phyloP scores from a whole-genome alignment of 2,329 filamentous ascomycete species.

The Coleophoma eucalyptorum region DNA sequence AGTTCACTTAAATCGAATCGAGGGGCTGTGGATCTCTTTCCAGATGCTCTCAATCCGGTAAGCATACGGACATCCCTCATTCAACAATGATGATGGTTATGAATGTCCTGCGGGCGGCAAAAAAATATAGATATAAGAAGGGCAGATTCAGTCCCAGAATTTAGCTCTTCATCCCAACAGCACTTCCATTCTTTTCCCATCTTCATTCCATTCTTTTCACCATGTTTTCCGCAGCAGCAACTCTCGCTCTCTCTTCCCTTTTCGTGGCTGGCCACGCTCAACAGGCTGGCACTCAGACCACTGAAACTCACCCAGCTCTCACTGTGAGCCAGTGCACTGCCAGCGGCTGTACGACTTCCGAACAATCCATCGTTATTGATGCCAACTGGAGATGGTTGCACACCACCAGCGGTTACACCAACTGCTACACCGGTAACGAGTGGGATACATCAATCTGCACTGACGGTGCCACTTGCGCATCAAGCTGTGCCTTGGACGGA shows the following conservation, averaged over 20 bases:
- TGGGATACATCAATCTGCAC: slow-evolving; percentile 39
- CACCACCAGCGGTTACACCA: slow-evolving; percentile 34
- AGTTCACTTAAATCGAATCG: background rate
- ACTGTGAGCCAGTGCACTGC: slow-evolving; percentile 46
- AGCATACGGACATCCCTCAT: background rate
- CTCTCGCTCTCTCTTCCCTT: slow-evolving; percentile 36
- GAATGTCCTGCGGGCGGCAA: background rate
- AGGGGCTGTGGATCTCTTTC: background rate
- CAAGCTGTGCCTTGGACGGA: slow-evolving; percentile 50
- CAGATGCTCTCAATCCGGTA: background rate
- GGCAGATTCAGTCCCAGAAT: background rate
- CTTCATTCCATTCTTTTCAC: slow-evolving; percentile 9
- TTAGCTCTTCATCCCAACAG: background rate
- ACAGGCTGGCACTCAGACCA: slow-evolving; percentile 40
- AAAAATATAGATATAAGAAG: background rate
- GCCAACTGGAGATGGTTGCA: slow-evolving; percentile 59
- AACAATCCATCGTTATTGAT: slow-evolving; percentile 48
- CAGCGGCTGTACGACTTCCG: slow-evolving; percentile 42
- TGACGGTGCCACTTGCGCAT: slow-evolving; percentile 38
- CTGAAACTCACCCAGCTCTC: slow-evolving; percentile 49
- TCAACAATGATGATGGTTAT: background rate
- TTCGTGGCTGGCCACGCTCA: slow-evolving; percentile 43
- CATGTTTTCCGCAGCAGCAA: slow-evolving; percentile 24
- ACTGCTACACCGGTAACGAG: slow-evolving; percentile 39
- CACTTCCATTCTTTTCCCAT: background rate